Evolutionary conservation across 495 filamentous ascomycete species (phyloP).

Genomic region (Ascodesmis nigricans): DNA sequence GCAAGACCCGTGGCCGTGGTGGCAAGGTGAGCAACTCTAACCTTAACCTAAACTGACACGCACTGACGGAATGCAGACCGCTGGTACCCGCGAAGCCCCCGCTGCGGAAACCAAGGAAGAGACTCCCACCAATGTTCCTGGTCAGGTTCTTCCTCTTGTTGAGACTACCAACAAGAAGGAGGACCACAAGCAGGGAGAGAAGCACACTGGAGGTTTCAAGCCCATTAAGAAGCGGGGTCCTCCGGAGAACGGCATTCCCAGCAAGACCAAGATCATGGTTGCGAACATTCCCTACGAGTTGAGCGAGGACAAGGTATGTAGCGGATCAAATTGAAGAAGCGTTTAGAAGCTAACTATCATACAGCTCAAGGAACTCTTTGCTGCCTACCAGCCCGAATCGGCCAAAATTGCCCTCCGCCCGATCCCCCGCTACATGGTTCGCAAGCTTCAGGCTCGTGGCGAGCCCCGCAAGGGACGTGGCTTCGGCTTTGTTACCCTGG

Average conservation of each 20-base stretch:
- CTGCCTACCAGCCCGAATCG: conserved; percentile 63
- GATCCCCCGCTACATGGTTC: conserved; percentile 98
- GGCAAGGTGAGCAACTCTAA: conserved; percentile 39
- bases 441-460: conserved; percentile 92
- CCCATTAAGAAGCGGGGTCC: conserved; percentile 52
- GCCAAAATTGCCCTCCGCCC: conserved; percentile 97
- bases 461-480: conserved; percentile 98
- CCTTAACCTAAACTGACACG: no score
- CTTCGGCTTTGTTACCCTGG: conserved; percentile 92
- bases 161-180: conserved; percentile 40
- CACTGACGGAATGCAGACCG: no score
- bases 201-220: conserved; percentile 18
- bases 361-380: conserved; percentile 91
- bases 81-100: conserved; percentile 4
- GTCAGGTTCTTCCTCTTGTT: conserved; percentile 32
- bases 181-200: conserved; percentile 31
- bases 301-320: conserved; percentile 72
- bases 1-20: conserved; percentile 48
- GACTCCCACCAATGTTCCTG: conserved; percentile 31
- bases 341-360: conserved; percentile 3
- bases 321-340: conserved; percentile 4
- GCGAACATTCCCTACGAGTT: conserved; percentile 96
- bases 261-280: conserved; percentile 99
- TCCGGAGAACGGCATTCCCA: conserved; percentile 90
- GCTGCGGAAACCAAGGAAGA: conserved; percentile 22